These are phyloP conservation scores for Hamamelis virginiana DNA, from an alignment of 164 flowering plant genomes.

Conservation along the genomic window DNA sequence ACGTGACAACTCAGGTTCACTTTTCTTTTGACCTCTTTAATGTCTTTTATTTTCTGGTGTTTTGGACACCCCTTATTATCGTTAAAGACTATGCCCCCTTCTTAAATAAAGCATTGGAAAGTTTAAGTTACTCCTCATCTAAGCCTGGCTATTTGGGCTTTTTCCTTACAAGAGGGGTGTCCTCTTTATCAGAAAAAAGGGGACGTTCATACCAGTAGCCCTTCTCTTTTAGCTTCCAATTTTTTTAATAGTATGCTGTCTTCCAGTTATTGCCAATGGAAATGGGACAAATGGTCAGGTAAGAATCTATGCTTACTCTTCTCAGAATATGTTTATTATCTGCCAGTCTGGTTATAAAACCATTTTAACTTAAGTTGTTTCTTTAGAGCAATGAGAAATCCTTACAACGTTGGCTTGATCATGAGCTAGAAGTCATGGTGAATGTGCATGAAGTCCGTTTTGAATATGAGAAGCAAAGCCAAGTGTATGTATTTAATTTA, in stretches of 20 bases:
- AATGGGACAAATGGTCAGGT: slow-evolving; percentile 80
- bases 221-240: background rate
- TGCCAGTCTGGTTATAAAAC: background rate
- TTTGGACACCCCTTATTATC: too few species aligned
- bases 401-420: slow-evolving; percentile 93
- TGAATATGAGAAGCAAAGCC: slow-evolving; percentile 97
- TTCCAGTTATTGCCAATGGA: slow-evolving; percentile 66
- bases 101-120: background rate
- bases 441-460: slow-evolving; percentile 97
- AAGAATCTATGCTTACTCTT: slow-evolving; percentile 14
- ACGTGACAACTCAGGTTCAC: slow-evolving; percentile 76
- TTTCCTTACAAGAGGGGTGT: background rate
- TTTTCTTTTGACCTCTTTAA: slow-evolving; percentile 4
- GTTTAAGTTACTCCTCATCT: background rate
- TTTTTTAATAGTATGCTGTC: slow-evolving; percentile 15
- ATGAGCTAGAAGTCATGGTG: slow-evolving; percentile 98
- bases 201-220: background rate
- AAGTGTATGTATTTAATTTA: slow-evolving; percentile 66
- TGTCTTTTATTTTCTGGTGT: background rate
- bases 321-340: background rate
- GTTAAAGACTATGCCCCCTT: background rate
- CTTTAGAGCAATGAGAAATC: slow-evolving; percentile 80
- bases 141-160: background rate
- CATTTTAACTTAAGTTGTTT: slow-evolving; percentile 15
- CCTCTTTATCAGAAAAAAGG: background rate